Percentiles rank a stretch among this genome's conserved stretches.
Conservation (phyloP, 2,329 filamentous ascomycete genomes). For the Claviceps citrina region DNA sequence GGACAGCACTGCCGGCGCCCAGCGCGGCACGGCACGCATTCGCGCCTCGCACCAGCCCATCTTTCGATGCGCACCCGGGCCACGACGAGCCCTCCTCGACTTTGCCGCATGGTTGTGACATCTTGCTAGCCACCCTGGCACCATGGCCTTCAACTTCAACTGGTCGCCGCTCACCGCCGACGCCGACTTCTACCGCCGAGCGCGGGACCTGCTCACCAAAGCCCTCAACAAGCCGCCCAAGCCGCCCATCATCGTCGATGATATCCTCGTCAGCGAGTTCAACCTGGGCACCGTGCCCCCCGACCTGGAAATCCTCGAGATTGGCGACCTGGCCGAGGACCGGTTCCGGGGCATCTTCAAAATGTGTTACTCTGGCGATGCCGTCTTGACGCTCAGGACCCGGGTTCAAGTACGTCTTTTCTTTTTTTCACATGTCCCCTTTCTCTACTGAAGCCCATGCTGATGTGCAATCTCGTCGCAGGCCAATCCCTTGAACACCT, state of each 20-base stretch:
- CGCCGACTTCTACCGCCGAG: conserved; percentile 75
- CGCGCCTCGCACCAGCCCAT: conserved; percentile 4
- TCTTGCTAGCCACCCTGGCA: conserved; percentile 31
- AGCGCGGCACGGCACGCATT: background rate
- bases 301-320: conserved; percentile 91
- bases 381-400: conserved; percentile 87
- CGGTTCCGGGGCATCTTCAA: conserved; percentile 97
- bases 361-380: conserved; percentile 94
- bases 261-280: conserved; percentile 94
- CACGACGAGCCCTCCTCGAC: conserved; percentile 9
- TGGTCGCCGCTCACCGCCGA: conserved; percentile 98
- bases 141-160: conserved; percentile 99
- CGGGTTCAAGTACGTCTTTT: conserved; percentile 61
- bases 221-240: conserved; percentile 97
- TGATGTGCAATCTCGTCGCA: conserved; percentile 17
- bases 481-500: conserved; percentile 94
- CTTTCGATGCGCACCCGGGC: conserved; percentile 4
- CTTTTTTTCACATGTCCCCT: background rate
- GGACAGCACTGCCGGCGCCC: too few species aligned
- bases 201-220: conserved; percentile 83
- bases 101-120: conserved; percentile 19
- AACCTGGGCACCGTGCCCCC: conserved; percentile 91
- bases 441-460: background rate
- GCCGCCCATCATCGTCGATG: conserved; percentile 96
- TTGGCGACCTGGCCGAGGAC: conserved; percentile 93